Conservation (phyloP, 768 basidiomycete genomes). For the Lactarius psammicola region DNA sequence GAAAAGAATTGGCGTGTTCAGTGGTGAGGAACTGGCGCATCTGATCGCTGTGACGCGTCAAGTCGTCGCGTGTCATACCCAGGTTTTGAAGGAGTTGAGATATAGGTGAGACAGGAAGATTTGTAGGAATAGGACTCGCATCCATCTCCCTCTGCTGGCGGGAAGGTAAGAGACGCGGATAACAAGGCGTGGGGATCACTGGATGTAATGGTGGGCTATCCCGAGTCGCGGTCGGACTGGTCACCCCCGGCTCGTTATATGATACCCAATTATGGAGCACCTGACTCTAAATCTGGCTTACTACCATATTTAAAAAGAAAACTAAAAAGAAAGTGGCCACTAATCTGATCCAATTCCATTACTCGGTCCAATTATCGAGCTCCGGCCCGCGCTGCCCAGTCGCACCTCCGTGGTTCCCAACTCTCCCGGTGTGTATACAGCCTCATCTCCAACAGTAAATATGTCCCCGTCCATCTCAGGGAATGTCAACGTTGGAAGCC, state of each 20-base stretch:
- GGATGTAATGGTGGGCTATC: not conserved
- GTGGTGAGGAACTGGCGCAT: slow-evolving; percentile 77
- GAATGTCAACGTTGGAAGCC: slow-evolving; percentile 76
- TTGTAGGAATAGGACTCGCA: not conserved
- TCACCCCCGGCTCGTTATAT: not conserved
- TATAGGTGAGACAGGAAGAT: slow-evolving; percentile 53
- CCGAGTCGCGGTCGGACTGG: not conserved
- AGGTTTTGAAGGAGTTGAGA: slow-evolving; percentile 68
- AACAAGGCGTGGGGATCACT: not conserved
- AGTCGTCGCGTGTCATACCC: slow-evolving; percentile 75
- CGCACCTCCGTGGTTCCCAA: slow-evolving; percentile 63
- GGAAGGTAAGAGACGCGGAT: not conserved
- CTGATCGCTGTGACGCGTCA: slow-evolving; percentile 66
- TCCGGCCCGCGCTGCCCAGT: slow-evolving; percentile 68
- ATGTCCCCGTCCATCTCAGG: slow-evolving; percentile 53
- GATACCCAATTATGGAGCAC: not conserved
- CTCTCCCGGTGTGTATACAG: slow-evolving; percentile 51
- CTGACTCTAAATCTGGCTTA: not conserved
- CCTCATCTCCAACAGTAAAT: slow-evolving; percentile 47
- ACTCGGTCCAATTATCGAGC: slow-evolving; percentile 32
- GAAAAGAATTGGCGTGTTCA: slow-evolving; percentile 47
- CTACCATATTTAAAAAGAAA: not conserved
- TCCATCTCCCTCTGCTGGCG: slow-evolving; percentile 10
- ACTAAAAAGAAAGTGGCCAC: not conserved
- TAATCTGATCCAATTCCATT: not conserved